Evolutionary conservation across 345 rosid species (phyloP).

Genomic region (Arabidopsis suecica): DNA sequence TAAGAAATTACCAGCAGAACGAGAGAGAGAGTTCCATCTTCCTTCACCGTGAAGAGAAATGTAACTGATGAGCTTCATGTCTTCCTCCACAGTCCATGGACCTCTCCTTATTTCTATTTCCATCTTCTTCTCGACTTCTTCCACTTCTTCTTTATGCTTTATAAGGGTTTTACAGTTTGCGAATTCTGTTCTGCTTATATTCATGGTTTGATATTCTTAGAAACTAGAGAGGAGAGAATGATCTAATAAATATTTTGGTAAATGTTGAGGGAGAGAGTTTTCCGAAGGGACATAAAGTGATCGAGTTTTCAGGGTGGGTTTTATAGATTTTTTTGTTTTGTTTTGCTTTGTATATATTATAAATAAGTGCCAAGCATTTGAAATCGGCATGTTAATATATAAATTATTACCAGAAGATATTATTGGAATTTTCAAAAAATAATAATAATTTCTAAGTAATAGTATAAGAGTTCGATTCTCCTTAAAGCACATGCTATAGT

Average conservation of each 20-base stretch:
- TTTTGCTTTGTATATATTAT: background rate
- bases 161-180: background rate
- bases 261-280: constrained; percentile 16
- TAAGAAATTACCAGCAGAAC: constrained; percentile 56
- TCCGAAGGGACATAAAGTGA: constrained; percentile 13
- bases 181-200: background rate
- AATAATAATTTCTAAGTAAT: too few species aligned
- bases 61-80: constrained; percentile 57
- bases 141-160: constrained; percentile 35
- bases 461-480: too few species aligned
- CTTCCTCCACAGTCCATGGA: constrained; percentile 75
- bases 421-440: too few species aligned
- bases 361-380: background rate
- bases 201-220: constrained; percentile 19
- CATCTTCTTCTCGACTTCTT: constrained; percentile 28
- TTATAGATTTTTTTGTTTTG: constrained; percentile 3
- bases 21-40: constrained; percentile 70
- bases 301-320: constrained; percentile 15
- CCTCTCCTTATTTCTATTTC: constrained; percentile 59
- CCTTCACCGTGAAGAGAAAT: constrained; percentile 66
- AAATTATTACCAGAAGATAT: too few species aligned
- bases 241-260: background rate
- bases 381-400: too few species aligned
- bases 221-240: background rate
- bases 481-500: too few species aligned